A percentile compares a stretch with the other conserved stretches of the same genome.
These are phyloP conservation scores for Penicillium canariense DNA, from an alignment of 495 filamentous ascomycete genomes.

Conservation along the genomic window DNA sequence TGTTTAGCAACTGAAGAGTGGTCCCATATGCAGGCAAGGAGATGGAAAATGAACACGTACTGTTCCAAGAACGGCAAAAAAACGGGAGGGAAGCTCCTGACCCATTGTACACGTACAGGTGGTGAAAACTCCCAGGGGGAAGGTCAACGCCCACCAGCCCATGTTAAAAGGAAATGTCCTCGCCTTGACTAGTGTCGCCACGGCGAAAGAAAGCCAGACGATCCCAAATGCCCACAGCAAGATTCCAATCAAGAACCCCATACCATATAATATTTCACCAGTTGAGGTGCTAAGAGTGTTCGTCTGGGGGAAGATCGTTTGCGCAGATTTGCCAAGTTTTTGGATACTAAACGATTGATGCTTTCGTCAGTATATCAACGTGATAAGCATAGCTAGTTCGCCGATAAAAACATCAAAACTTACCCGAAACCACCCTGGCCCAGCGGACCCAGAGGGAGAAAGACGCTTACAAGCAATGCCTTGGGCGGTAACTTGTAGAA, in stretches of 20 bases:
- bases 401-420: conserved; percentile 26
- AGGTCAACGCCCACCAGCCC: conserved; percentile 59
- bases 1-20: background rate
- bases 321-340: conserved; percentile 34
- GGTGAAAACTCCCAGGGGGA: conserved; percentile 51
- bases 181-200: conserved; percentile 27
- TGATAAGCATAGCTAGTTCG: too few species aligned
- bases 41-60: conserved; percentile 9
- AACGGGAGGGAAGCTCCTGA: conserved; percentile 39
- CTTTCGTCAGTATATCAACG: background rate
- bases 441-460: conserved; percentile 53
- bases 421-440: conserved; percentile 37
- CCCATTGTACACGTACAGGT: conserved; percentile 40
- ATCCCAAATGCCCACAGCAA: conserved; percentile 44
- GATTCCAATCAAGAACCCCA: conserved; percentile 37
- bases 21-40: background rate
- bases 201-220: conserved; percentile 43
- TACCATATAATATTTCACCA: conserved; percentile 35
- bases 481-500: conserved; percentile 46
- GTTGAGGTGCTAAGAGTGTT: conserved; percentile 9
- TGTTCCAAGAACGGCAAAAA: conserved; percentile 46
- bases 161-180: conserved; percentile 55
- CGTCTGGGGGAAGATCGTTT: conserved; percentile 23
- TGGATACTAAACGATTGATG: conserved; percentile 19
- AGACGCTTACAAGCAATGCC: conserved; percentile 51